phyloP scores from a whole-genome alignment of 1,284 basidiomycete species.

The Leccinum subrobustum region DNA sequence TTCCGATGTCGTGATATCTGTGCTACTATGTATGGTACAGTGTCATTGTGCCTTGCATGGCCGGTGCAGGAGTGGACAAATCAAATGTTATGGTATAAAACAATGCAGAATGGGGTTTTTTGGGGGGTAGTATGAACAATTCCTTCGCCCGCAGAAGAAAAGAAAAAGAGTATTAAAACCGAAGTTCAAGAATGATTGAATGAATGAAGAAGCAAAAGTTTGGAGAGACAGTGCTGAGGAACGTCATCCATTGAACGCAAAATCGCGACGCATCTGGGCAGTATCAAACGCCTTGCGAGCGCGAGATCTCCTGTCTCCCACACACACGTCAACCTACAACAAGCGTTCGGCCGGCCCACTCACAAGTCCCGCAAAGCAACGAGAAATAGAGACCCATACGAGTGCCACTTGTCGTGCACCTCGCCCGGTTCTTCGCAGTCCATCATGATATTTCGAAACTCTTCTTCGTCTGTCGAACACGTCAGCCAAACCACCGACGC shows the following conservation, averaged over 20 bases:
- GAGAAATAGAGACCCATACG: slow-evolving; percentile 24
- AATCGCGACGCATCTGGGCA: slow-evolving; percentile 19
- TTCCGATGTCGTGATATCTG: neutral
- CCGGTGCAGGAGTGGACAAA: too few species aligned
- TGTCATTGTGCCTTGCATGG: neutral
- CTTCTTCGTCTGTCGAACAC: slow-evolving; percentile 10
- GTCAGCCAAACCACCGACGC: slow-evolving; percentile 7
- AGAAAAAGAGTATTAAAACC: too few species aligned
- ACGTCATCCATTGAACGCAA: slow-evolving; percentile 23
- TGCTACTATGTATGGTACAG: slow-evolving; percentile 13
- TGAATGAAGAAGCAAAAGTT: too few species aligned
- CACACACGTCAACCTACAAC: neutral
- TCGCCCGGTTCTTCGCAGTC: slow-evolving; percentile 21
- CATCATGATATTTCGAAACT: slow-evolving; percentile 15
- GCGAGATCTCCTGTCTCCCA: neutral
- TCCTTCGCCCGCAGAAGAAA: too few species aligned
- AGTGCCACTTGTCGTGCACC: slow-evolving; percentile 22
- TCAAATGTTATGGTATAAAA: too few species aligned
- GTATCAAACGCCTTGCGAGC: slow-evolving; percentile 17
- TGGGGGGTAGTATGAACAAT: too few species aligned
- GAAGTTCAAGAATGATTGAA: too few species aligned
- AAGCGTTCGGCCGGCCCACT: slow-evolving; percentile 7
- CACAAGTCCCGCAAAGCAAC: slow-evolving; percentile 21
- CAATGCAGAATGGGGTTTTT: too few species aligned
- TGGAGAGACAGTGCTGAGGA: neutral